Evolutionary conservation across 1,284 basidiomycete species (phyloP).

Genomic region (Marasmius tenuissimus): DNA sequence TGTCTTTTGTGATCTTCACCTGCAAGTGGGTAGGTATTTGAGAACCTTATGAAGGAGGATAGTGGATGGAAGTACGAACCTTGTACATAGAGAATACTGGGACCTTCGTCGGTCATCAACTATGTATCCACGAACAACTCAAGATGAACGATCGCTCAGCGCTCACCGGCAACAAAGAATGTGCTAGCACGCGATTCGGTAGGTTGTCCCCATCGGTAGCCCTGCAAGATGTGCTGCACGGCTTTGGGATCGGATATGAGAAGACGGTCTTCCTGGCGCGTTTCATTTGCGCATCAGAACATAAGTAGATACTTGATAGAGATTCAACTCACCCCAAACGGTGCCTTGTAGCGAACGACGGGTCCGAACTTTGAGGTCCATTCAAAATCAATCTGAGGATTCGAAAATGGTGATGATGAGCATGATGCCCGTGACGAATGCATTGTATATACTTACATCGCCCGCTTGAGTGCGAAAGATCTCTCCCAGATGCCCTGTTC

Average conservation of each 20-base stretch:
- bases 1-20: slow-evolving; percentile 18
- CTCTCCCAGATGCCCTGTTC: not conserved
- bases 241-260: slow-evolving; percentile 19
- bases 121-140: not conserved
- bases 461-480: not conserved
- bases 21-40: not conserved
- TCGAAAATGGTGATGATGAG: too few relatives aligned
- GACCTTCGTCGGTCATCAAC: not conserved
- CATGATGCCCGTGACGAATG: too few relatives aligned
- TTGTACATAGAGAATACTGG: slow-evolving; percentile 1
- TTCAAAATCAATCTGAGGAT: not conserved
- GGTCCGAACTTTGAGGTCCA: slow-evolving; percentile 3
- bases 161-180: slow-evolving; percentile 3
- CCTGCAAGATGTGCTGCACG: slow-evolving; percentile 17
- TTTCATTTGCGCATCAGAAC: not conserved
- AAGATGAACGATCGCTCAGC: slow-evolving; percentile 3
- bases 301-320: too few relatives aligned
- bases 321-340: slow-evolving; percentile 1
- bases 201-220: slow-evolving; percentile 13
- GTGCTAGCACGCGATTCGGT: not conserved
- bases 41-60: not conserved
- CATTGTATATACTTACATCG: not conserved
- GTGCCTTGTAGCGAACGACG: not conserved
- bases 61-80: not conserved
- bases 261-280: slow-evolving; percentile 14